phyloP scores from a whole-genome alignment of 2,329 filamentous ascomycete species.

The Venturia carpophila region DNA sequence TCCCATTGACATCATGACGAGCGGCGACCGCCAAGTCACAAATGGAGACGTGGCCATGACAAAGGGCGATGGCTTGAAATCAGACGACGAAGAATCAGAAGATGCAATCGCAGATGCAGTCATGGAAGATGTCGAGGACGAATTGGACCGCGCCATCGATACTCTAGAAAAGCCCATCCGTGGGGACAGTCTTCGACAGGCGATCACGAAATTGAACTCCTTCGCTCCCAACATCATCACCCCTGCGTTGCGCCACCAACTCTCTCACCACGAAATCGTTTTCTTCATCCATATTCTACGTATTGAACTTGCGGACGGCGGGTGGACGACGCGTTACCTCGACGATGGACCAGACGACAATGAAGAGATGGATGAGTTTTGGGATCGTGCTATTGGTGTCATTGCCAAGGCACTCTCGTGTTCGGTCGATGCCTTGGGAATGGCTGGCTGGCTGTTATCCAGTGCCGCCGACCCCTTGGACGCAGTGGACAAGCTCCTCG shows the following conservation, averaged over 20 bases:
- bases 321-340: conserved; percentile 67
- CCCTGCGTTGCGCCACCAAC: conserved; percentile 53
- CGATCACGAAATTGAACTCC: conserved; percentile 60
- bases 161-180: conserved; percentile 57
- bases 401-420: conserved; percentile 64
- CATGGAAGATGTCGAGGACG: conserved; percentile 44
- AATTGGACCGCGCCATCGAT: conserved; percentile 58
- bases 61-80: conserved; percentile 3
- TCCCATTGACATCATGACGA: conserved; percentile 33
- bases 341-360: conserved; percentile 45
- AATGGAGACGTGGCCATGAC: conserved; percentile 20
- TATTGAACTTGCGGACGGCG: conserved; percentile 63
- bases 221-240: conserved; percentile 56
- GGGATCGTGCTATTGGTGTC: conserved; percentile 61
- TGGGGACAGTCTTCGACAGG: conserved; percentile 56
- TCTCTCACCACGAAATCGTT: conserved; percentile 60
- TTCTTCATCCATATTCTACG: conserved; percentile 66
- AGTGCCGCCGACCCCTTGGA: conserved; percentile 42
- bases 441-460: conserved; percentile 63
- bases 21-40: conserved; percentile 23
- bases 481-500: conserved; percentile 56
- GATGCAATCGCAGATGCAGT: conserved; percentile 33
- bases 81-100: conserved; percentile 24
- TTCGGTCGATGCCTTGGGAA: conserved; percentile 67
- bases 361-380: conserved; percentile 42